Percentiles rank a stretch among this genome's conserved stretches.
phyloP scores from a whole-genome alignment of 2,329 filamentous ascomycete genomes.

The Diplodia scrobiculata region DNA sequence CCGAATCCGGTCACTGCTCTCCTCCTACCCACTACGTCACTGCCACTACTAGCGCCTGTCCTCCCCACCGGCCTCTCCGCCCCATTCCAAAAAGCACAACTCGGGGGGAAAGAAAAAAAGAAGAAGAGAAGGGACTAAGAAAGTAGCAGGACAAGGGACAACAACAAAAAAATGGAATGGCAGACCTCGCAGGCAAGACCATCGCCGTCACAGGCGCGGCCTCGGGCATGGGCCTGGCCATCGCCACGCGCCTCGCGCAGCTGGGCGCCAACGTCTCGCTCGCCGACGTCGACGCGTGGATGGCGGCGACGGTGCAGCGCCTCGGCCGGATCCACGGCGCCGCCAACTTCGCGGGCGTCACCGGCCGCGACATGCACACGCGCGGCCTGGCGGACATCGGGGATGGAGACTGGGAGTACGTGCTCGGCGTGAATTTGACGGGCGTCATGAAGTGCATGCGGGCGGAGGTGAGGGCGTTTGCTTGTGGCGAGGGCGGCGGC shows the following conservation, averaged over 20 bases:
- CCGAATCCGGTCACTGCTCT: no score
- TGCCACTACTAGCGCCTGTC: no score
- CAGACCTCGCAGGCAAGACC: slow-evolving; percentile 37
- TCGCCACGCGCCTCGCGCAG: not conserved
- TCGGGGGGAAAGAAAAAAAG: not conserved
- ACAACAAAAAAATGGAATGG: not conserved
- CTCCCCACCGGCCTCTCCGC: no score
- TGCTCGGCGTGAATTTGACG: slow-evolving; percentile 45
- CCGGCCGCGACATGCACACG: slow-evolving; percentile 37
- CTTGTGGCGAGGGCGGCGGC: no score
- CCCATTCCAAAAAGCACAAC: no score
- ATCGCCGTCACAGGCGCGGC: slow-evolving; percentile 41
- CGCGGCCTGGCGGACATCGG: slow-evolving; percentile 37
- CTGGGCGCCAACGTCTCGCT: slow-evolving; percentile 2
- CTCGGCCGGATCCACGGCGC: slow-evolving; percentile 57
- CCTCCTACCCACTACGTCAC: no score
- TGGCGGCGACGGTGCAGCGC: slow-evolving; percentile 48
- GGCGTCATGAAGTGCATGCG: slow-evolving; percentile 46
- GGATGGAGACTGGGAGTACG: slow-evolving; percentile 46
- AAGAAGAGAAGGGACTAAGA: not conserved
- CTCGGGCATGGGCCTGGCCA: slow-evolving; percentile 37
- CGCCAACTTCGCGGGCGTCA: slow-evolving; percentile 57
- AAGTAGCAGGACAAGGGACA: no score
- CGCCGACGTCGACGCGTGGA: slow-evolving; percentile 54
- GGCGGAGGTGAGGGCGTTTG: slow-evolving; percentile 45